Conservation (phyloP, 164 flowering plant species). For the Santalum album region DNA sequence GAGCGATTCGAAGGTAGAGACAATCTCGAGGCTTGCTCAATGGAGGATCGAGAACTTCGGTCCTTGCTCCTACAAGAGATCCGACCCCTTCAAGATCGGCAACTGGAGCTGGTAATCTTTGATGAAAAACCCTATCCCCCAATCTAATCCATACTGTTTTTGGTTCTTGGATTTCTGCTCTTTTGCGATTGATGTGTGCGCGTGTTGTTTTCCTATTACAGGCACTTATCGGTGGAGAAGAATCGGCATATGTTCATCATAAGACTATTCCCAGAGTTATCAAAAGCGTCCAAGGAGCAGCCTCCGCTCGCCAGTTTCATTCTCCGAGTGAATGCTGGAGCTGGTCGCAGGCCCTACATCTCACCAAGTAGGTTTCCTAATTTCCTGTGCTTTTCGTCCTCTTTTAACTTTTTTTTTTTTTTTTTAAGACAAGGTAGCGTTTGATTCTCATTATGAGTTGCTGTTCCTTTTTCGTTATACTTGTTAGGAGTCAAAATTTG, state of each 20-base stretch:
- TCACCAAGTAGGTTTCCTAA: slow-evolving; percentile 51
- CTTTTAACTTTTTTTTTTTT: no score
- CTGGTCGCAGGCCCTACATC: slow-evolving; percentile 42
- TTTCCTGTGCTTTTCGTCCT: neutral
- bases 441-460: no score
- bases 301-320: slow-evolving; percentile 77
- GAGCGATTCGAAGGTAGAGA: slow-evolving; percentile 41
- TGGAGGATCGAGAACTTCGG: slow-evolving; percentile 82
- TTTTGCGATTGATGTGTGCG: neutral
- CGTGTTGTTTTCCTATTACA: slow-evolving; percentile 5
- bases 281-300: slow-evolving; percentile 60
- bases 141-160: no score
- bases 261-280: slow-evolving; percentile 69
- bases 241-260: slow-evolving; percentile 53
- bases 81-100: slow-evolving; percentile 82
- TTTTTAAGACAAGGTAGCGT: no score
- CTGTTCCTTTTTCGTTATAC: no score
- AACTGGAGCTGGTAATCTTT: slow-evolving; percentile 74
- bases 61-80: slow-evolving; percentile 57
- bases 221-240: slow-evolving; percentile 81
- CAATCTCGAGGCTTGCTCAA: slow-evolving; percentile 72
- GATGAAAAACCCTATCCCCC: neutral
- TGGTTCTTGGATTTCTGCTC: neutral
- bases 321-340: slow-evolving; percentile 44
- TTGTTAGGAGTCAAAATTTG: no score